Conservation (phyloP, 305 asterid genomes). For the Monarda citriodora region DNA sequence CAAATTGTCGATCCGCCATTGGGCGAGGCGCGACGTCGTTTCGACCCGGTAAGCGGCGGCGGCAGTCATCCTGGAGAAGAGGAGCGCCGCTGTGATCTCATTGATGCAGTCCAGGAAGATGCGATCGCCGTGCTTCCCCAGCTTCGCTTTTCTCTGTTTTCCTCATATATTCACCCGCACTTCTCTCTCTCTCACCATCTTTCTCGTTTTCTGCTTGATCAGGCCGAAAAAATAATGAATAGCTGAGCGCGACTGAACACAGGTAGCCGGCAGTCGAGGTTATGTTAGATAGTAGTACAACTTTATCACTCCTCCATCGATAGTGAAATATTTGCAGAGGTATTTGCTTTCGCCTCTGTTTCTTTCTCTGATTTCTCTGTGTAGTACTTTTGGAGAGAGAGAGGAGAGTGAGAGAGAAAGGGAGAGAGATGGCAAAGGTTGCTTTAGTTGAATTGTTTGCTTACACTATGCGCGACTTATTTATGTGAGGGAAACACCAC, state of each 20-base stretch:
- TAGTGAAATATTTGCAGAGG: slow-evolving; percentile 16
- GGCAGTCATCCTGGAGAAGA: slow-evolving; percentile 26
- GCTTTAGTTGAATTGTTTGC: slow-evolving; percentile 14
- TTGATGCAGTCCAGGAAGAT: slow-evolving; percentile 20
- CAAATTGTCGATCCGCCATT: slow-evolving; percentile 84
- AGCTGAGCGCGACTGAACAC: slow-evolving; percentile 2
- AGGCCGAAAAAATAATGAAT: slow-evolving; percentile 2
- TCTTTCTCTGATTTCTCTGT: slow-evolving; percentile 9
- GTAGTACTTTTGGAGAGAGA: neutral
- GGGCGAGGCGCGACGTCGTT: slow-evolving; percentile 82
- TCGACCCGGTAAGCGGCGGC: slow-evolving; percentile 21
- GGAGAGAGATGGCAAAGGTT: neutral
- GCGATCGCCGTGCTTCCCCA: slow-evolving; percentile 29
- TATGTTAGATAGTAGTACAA: slow-evolving; percentile 12
- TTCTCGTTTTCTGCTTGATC: neutral
- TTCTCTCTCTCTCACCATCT: neutral
- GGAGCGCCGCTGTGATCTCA: slow-evolving; percentile 25
- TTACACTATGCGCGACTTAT: slow-evolving; percentile 1
- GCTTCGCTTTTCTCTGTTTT: slow-evolving; percentile 21
- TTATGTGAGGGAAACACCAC: too few relatives aligned
- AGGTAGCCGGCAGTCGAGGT: slow-evolving; percentile 25
- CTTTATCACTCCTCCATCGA: slow-evolving; percentile 25
- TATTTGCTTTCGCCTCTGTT: neutral
- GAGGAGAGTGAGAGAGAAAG: too few relatives aligned
- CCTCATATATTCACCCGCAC: slow-evolving; percentile 17